Evolutionary conservation across 345 rosid species (phyloP), one percentile per base, ranked within the genome.

Genomic region (Mercurialis annua): DNA sequence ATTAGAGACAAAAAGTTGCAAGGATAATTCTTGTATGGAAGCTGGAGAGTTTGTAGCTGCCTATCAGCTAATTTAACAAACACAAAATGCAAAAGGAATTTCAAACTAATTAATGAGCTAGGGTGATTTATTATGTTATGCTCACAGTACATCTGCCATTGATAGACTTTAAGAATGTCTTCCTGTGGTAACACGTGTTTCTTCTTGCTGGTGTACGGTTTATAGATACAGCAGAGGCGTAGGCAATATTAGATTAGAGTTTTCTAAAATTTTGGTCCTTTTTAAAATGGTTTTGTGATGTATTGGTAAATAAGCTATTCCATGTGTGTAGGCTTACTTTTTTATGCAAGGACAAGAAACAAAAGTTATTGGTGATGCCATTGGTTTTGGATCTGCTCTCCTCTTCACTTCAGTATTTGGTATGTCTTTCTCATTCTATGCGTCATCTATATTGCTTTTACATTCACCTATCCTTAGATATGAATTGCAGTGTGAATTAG

Each of bases 381-480:
- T 92, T 59, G 96, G 91, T 38, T 89, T 92, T 59, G 96, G 96
- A 17, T 75, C 92, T 16, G 84, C 95, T 53, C 80, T 87, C 69
- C 88, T 90, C 40, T 92, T 92, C 77, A 72, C 92, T 58, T 81
- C 78, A 3, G 87, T 87, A 47, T 92, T 86, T 36, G 96, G 96
- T 90, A 76, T 59, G 81, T 42, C 56, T 20, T 50, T 70, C 34
- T 29, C n/a, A 23, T 38, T 3, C 27, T 10, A n/a, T n/a, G n/a
- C n/a, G n/a, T n/a, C 36, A 12, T 27, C 29, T 31, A 56, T 0
- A 17, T 56, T 30, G 18, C 24, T 16, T 56, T 50, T 21, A 20
- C 53, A 40, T 40, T 36, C 40, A 9, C 40, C 9, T 3, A 36
- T 4, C 9, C 40, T 36, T 9, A 36, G 4, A 3, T 4, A 9